Percentiles rank a stretch among this genome's conserved stretches.
Conservation (phyloP, 2,329 filamentous ascomycete species). For the Sclerotinia sclerotiorum region DNA sequence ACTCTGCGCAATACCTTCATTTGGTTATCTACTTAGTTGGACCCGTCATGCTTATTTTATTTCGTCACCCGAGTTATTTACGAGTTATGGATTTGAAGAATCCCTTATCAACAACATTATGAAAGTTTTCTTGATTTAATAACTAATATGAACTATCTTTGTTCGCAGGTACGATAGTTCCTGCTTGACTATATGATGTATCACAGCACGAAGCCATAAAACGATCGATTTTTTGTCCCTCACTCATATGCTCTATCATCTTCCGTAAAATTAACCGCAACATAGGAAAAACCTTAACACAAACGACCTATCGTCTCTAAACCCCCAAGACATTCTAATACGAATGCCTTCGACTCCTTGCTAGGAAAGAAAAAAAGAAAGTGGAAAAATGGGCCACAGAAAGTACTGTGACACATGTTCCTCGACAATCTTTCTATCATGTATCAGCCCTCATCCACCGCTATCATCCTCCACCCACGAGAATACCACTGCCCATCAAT, state of each 20-base stretch:
- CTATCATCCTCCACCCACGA: no score
- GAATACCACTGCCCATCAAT: not conserved
- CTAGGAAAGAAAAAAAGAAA: not conserved
- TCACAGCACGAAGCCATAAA: no score
- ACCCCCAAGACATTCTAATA: rapidly evolving
- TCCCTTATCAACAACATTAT: not conserved
- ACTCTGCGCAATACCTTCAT: not conserved
- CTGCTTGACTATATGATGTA: not conserved
- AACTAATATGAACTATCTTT: not conserved
- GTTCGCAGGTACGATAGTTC: not conserved
- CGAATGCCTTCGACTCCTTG: rapidly evolving
- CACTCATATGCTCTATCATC: rapidly evolving
- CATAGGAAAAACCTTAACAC: not conserved
- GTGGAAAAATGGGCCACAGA: not conserved
- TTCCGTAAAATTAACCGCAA: no score
- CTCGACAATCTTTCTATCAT: not conserved
- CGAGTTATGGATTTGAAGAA: not conserved
- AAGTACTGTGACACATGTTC: no score
- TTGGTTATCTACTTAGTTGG: not conserved
- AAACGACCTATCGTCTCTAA: no score
- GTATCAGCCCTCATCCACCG: no score
- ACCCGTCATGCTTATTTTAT: not conserved
- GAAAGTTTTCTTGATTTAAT: not conserved
- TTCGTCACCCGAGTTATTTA: not conserved
- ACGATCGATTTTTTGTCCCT: no score